Evolutionary conservation across 2,329 filamentous ascomycete genomes (phyloP), one percentile per base, ranked within the genome.

Genomic region (Exophiala viscosa): DNA sequence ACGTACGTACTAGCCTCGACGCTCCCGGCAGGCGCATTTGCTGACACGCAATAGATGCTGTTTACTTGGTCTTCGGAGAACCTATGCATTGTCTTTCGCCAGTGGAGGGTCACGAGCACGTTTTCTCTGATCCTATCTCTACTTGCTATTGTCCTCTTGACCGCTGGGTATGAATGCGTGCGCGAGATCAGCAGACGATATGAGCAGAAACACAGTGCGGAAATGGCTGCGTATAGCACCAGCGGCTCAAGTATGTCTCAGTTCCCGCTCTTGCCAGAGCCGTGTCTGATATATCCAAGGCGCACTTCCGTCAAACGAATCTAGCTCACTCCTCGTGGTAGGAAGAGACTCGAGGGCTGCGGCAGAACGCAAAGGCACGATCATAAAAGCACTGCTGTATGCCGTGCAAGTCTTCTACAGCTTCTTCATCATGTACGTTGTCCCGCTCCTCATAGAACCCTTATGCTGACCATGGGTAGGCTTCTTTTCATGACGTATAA

Each of bases 401-500:
- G 92, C 86, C 15, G 72, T 93, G 46, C 93, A 99, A 76, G 95
- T 93, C 62, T 97, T 97, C 71, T 99, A 99, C 71, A 95, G 91
- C 42, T 97, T 99, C 67, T 97, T 99, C 80, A 91, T 99, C 69
- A 99, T 99, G 93, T 96, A 70, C 32, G 53, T 9, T n/a, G 15
- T 8, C 8, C n/a, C 28, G 9, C 2, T 15, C 11, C 11, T 4
- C 13, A 14, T 13, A 14, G 11, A 9, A 33, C 15, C 33, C 15
- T 32, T 14, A 8, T 11, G 44, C 48, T 55, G 31, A 55, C 23
- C 3, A 9, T 8, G 15, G 35, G 15, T 54, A 97, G 92, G 93
- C 78, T 99, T 56, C 74, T 99, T 17, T 99, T 99, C 73, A 99
- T 99, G 93, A 99, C 93, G n/a, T 99, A 99, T 74, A 99, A 99